phyloP scores from a whole-genome alignment of 1,284 basidiomycete genomes.

The Ganoderma lucidum region DNA sequence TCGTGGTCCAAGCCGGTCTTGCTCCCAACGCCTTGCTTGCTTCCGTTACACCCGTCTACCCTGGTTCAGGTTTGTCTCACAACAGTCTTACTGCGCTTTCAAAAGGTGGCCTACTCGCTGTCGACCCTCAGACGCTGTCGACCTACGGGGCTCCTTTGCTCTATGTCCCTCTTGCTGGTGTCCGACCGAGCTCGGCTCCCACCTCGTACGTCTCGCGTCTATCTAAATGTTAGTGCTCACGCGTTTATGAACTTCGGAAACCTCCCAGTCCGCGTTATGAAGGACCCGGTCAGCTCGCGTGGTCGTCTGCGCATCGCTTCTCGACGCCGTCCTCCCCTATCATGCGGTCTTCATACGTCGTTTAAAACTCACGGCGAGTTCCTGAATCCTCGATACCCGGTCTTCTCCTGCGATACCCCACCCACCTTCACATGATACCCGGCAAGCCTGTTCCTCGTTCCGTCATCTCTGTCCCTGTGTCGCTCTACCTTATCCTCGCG shows the following conservation, averaged over 20 bases:
- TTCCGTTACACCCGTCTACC: slow-evolving; percentile 29
- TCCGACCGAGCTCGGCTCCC: slow-evolving; percentile 41
- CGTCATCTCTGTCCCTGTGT: neutral
- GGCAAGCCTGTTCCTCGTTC: slow-evolving; percentile 9
- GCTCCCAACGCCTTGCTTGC: slow-evolving; percentile 25
- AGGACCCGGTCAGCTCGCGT: slow-evolving; percentile 25
- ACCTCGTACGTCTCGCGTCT: slow-evolving; percentile 31
- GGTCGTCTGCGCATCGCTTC: slow-evolving; percentile 31
- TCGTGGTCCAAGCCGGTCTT: slow-evolving; percentile 35
- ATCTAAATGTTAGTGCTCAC: slow-evolving; percentile 1
- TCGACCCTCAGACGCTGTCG: slow-evolving; percentile 32
- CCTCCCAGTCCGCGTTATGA: slow-evolving; percentile 28
- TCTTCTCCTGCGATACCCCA: slow-evolving; percentile 15
- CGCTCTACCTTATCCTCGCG: slow-evolving; percentile 9
- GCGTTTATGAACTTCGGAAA: neutral
- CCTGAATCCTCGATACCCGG: neutral
- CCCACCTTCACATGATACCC: slow-evolving; percentile 11
- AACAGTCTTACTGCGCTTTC: slow-evolving; percentile 28
- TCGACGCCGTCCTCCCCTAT: slow-evolving; percentile 34
- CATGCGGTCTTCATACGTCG: slow-evolving; percentile 30
- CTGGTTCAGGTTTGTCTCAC: slow-evolving; percentile 23
- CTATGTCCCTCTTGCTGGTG: slow-evolving; percentile 33
- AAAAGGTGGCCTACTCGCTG: slow-evolving; percentile 32
- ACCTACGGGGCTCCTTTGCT: slow-evolving; percentile 33
- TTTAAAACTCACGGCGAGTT: slow-evolving; percentile 16